These are phyloP conservation scores for Cercospora sp. DNA, from an alignment of 2,329 filamentous ascomycete species.

Conservation along the genomic window DNA sequence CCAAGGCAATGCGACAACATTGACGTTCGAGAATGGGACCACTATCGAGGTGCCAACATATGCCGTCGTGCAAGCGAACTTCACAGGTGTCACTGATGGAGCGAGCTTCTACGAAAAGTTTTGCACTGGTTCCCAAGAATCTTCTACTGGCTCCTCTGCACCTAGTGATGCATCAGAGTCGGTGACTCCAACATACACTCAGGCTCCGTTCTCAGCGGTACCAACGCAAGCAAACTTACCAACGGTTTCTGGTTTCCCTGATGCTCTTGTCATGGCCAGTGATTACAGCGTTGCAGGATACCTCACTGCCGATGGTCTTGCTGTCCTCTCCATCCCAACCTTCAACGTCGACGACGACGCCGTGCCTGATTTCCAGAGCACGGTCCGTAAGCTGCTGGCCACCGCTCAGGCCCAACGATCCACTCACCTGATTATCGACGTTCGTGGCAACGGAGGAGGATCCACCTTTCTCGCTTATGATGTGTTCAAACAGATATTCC, in stretches of 20 bases:
- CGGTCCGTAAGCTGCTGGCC: too few species aligned
- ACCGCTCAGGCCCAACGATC: conserved; percentile 43
- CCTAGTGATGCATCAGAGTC: too few species aligned
- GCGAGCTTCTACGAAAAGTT: conserved; percentile 17
- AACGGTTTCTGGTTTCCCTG: background rate
- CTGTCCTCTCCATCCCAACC: conserved; percentile 43
- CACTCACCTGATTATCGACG: conserved; percentile 64
- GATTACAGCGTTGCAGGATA: conserved; percentile 44
- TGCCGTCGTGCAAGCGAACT: conserved; percentile 25
- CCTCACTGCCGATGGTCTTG: conserved; percentile 48
- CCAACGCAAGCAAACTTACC: too few species aligned
- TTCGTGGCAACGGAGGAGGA: conserved; percentile 63
- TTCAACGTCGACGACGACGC: too few species aligned
- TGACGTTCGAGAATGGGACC: conserved; percentile 30
- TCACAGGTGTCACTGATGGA: conserved; percentile 1
- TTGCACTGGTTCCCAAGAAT: background rate
- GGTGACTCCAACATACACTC: too few species aligned
- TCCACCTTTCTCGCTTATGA: conserved; percentile 44
- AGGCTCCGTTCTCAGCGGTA: too few species aligned
- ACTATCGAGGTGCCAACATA: conserved; percentile 35
- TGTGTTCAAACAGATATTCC: conserved; percentile 57
- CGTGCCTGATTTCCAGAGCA: too few species aligned
- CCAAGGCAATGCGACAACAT: background rate
- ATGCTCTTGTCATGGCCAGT: conserved; percentile 4
- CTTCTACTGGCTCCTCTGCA: too few species aligned